Percentiles rank a stretch among this genome's conserved stretches.
Evolutionary conservation across 257 asterid genomes (phyloP).

Genomic region (Solanum chiquidenum): DNA sequence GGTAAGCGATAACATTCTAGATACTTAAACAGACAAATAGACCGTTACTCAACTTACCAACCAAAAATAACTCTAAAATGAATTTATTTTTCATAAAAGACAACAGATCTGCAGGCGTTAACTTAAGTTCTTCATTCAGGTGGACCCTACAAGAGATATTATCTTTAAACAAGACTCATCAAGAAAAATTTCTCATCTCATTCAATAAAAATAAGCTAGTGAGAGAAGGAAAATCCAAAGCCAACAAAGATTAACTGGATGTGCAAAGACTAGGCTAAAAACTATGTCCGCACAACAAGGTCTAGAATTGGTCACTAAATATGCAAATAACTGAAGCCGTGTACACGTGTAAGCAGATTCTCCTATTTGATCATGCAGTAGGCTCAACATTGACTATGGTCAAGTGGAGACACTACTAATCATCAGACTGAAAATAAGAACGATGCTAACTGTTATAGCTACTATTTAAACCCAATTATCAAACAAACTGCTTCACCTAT

Average conservation of each 20-base stretch:
- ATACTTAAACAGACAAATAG: neutral
- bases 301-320: neutral
- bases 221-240: neutral
- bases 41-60: neutral
- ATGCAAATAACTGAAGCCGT: neutral
- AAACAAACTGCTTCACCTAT: neutral
- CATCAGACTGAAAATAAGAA: neutral
- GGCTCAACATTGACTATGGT: neutral
- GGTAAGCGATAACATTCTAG: neutral
- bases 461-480: neutral
- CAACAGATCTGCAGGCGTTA: neutral
- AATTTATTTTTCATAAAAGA: neutral
- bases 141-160: neutral
- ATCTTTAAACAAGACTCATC: neutral
- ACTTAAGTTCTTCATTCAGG: neutral
- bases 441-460: neutral
- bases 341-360: neutral
- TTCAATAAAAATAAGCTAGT: neutral
- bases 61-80: neutral
- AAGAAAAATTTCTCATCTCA: neutral
- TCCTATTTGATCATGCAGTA: neutral
- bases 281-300: neutral
- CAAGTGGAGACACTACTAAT: neutral
- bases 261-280: neutral
- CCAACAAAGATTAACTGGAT: neutral